Base-by-base conservation (phyloP, 371 early-diverging fungal species). In the Mortierella sp. region DNA sequence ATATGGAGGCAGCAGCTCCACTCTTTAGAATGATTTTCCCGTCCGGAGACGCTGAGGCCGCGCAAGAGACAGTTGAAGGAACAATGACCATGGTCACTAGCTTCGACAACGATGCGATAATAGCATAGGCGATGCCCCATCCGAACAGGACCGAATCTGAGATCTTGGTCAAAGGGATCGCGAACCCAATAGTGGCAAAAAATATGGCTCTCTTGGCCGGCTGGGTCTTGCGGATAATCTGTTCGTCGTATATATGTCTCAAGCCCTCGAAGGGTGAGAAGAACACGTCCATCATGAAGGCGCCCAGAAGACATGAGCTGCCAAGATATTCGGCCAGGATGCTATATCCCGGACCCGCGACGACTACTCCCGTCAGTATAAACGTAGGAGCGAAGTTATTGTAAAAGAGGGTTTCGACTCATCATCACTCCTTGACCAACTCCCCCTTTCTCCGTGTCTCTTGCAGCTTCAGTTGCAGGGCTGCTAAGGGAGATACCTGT, bases 261-360 rank as follows among this genome's bases (percentile, higher is more conserved):
- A 55, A 39, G 4, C 54, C 30, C 17, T 26, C 24, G 57, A 65
- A 60, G 14, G 61, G 24, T 8, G 72, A 65, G 17, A 65, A 65
- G 30, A 61, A 72, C 4, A 72, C 56, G 0, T 61, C 65, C 17
- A 62, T 58, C 6, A 65, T 58, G 47, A 72, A 72, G 14, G 66
- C 62, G 7, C 72, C 72, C 56, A 72, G 26, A 12, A 72, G 56
- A 14, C 66, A 61, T 2, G 72, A 72, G 54, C 72, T 72, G 44
- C 72, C 62, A 9, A 65, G 49, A 43, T 72, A 72, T 24, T 72
- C 72, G 4, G 61, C 64, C 37, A 72, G n/a, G 19, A 72, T 65
- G 58, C 72, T 66, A 54, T 61, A 72, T 21, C 49, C 61, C 1
- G 61, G 2, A 0, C 66, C 61, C 21, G 52, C 17, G 5, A 57